Conservation (phyloP, 2,329 filamentous ascomycete species). For the Hypoxylon sp. region DNA sequence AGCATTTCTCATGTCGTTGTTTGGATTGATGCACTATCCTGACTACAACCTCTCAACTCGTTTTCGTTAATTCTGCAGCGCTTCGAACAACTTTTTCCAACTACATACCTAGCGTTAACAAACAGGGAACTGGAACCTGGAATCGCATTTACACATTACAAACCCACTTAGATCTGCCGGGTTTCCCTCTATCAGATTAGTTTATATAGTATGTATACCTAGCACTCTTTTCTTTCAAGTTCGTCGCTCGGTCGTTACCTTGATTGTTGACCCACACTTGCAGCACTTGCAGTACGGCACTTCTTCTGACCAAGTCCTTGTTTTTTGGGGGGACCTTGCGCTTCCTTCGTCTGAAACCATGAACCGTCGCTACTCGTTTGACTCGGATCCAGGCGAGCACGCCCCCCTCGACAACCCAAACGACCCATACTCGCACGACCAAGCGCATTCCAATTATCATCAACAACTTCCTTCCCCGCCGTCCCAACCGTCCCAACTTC, state of each 20-base stretch:
- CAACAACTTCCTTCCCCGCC: slow-evolving; percentile 34
- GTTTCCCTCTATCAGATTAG: neutral
- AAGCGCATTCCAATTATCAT: slow-evolving; percentile 33
- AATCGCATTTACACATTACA: neutral
- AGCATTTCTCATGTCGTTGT: slow-evolving; percentile 5
- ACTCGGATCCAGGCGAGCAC: slow-evolving; percentile 52
- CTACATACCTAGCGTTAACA: neutral
- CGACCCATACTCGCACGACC: slow-evolving; percentile 28
- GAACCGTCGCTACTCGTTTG: slow-evolving; percentile 53
- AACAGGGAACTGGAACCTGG: slow-evolving; percentile 11
- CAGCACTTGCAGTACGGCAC: slow-evolving; percentile 11
- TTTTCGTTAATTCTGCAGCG: neutral
- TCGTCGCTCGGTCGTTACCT: slow-evolving; percentile 5
- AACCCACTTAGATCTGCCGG: slow-evolving; percentile 4
- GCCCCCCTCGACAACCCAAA: slow-evolving; percentile 52
- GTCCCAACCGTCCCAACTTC: slow-evolving; percentile 33
- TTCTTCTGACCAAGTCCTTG: slow-evolving; percentile 23
- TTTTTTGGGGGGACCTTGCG: slow-evolving; percentile 14
- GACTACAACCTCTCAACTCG: neutral
- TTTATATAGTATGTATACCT: slow-evolving; percentile 9
- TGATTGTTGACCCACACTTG: slow-evolving; percentile 18
- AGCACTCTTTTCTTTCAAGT: neutral
- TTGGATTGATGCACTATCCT: neutral
- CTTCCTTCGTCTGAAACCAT: slow-evolving; percentile 46
- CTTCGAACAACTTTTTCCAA: neutral